These are phyloP conservation scores for Cenchrus fungigraminus DNA, from an alignment of 176 grass and related monocot genomes.

Conservation along the genomic window DNA sequence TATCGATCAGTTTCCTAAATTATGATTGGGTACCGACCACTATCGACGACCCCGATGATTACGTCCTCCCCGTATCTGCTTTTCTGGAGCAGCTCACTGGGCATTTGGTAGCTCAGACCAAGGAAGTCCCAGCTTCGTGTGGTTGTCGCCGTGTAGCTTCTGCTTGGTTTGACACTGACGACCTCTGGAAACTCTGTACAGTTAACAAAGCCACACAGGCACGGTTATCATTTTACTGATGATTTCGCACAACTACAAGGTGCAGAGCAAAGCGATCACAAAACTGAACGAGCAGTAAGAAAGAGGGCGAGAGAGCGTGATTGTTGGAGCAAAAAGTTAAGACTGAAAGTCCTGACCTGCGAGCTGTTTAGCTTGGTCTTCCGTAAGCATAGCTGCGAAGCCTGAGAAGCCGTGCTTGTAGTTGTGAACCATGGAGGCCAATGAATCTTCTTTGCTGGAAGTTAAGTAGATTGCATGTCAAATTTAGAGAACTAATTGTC, in stretches of 20 bases:
- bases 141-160: not conserved
- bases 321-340: not conserved
- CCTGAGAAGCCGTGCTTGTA: constrained; percentile 77
- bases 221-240: not conserved
- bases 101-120: constrained; percentile 30
- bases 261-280: no score
- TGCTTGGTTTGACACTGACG: constrained; percentile 20
- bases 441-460: constrained; percentile 54
- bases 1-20: no score
- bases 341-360: constrained; percentile 42
- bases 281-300: no score
- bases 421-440: constrained; percentile 59
- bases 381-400: constrained; percentile 63
- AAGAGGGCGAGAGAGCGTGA: not conserved
- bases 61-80: constrained; percentile 49
- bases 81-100: constrained; percentile 23
- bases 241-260: no score
- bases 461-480: not conserved
- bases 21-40: not conserved
- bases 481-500: no score
- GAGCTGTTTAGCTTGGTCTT: constrained; percentile 52
- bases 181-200: constrained; percentile 24
- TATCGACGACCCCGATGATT: constrained; percentile 38
- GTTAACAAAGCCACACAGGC: not conserved
- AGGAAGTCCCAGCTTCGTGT: constrained; percentile 45